Evolutionary conservation across 1,139 yeast genomes (phyloP), one percentile per base, ranked within the genome.

Genomic region (Eremothecium gossypii): DNA sequence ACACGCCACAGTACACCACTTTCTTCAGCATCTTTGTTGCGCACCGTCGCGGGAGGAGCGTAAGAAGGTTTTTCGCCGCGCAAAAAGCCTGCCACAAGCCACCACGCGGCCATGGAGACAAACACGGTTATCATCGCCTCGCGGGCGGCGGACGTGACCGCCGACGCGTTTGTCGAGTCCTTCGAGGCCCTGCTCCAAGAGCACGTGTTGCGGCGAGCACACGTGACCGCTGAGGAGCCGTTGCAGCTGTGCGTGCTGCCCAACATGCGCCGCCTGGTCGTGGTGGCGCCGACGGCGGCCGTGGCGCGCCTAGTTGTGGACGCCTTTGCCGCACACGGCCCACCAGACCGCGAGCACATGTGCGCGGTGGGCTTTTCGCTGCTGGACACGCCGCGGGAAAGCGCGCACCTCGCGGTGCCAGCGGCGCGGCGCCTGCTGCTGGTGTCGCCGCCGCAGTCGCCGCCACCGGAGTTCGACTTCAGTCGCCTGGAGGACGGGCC

Each of bases 1-100:
- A 89, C 8, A 87, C 74, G 5, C 79, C 91, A 64, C 97, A 89
- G 66, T 89, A 87, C 9, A 73, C 55, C 13, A 79, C 72, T 27
- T 65, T 54, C 52, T 65, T 32, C 20, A 32, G 17, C 13, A 17
- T 17, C 23, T 6, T 17, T 17, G 23, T 17, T 17, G 23, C 23
- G 23, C 23, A 17, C 23, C 6, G 23, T 17, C 23, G 23, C 23
- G 23, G 23, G 23, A 6, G 23, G 23, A 17, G 23, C 23, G 23
- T 17, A 17, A 17, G 23, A 17, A 17, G 23, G 23, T 17, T 17
- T 17, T 17, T 17, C 23, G 23, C 23, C 23, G 23, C 23, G 23
- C 23, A 17, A 17, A 17, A 17, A 17, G 23, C 23, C 23, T 17
- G 3, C 23, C 23, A 17, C 23, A 17, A 17, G 23, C 23, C 31